Evolutionary conservation across 805 yeast species (phyloP).

Genomic region (Grigorovia humatica): DNA sequence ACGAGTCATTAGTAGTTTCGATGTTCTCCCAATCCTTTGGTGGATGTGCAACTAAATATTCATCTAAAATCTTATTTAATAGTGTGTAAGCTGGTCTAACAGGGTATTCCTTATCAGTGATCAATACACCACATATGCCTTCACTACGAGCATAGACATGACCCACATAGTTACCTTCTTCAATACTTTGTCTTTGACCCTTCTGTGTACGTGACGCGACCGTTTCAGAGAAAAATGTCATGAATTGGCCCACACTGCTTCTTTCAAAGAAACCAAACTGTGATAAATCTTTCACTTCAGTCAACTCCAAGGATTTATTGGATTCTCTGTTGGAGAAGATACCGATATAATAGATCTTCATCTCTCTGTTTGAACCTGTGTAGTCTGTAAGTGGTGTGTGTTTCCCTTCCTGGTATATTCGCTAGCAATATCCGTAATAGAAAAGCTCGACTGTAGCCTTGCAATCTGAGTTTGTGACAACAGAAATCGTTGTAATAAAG

Average conservation of each 20-base stretch:
- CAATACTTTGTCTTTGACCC: slow-evolving; percentile 90
- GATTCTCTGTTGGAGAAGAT: slow-evolving; percentile 50
- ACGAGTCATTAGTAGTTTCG: slow-evolving; percentile 31
- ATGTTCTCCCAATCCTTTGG: slow-evolving; percentile 53
- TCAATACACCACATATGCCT: slow-evolving; percentile 83
- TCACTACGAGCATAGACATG: slow-evolving; percentile 86
- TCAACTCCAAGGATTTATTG: slow-evolving; percentile 60
- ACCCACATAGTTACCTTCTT: slow-evolving; percentile 83
- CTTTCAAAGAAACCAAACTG: slow-evolving; percentile 87
- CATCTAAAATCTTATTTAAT: slow-evolving; percentile 83
- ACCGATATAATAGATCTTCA: slow-evolving; percentile 91
- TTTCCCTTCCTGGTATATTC: too few species aligned
- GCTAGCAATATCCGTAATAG: too few species aligned
- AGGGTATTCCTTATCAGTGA: slow-evolving; percentile 93
- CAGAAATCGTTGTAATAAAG: background rate
- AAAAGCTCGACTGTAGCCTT: too few species aligned
- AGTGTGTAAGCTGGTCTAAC: slow-evolving; percentile 93
- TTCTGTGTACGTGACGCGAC: slow-evolving; percentile 78
- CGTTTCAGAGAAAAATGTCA: slow-evolving; percentile 89
- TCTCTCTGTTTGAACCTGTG: too few species aligned
- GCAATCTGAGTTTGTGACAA: too few species aligned
- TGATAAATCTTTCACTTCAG: slow-evolving; percentile 71
- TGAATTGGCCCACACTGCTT: slow-evolving; percentile 74
- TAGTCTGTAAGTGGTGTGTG: too few species aligned
- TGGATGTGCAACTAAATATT: slow-evolving; percentile 77